These are phyloP conservation scores for Haematococcus lacustris DNA, from an alignment of 139 green algal species.

Conservation along the genomic window DNA sequence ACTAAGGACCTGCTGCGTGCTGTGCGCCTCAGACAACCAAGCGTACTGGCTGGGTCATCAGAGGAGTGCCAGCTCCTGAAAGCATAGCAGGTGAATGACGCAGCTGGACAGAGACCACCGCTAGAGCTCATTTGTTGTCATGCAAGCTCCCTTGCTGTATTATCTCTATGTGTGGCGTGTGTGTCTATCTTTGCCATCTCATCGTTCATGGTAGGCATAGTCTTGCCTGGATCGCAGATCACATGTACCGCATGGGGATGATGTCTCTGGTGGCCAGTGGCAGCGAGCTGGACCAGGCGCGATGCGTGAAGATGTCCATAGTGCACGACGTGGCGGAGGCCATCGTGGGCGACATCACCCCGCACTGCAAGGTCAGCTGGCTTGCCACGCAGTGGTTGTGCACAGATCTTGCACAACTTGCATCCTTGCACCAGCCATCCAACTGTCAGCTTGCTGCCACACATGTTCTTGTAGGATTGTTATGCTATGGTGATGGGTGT, in stretches of 20 bases:
- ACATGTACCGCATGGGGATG: constrained; percentile 83
- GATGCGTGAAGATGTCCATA: constrained; percentile 62
- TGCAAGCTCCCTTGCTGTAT: background rate
- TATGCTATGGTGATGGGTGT: too few species aligned
- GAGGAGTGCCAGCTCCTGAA: constrained; percentile 66
- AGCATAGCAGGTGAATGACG: constrained; percentile 65
- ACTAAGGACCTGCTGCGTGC: background rate
- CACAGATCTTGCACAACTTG: too few species aligned
- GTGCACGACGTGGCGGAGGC: constrained; percentile 91
- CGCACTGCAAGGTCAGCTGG: constrained; percentile 45
- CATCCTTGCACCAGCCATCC: too few species aligned
- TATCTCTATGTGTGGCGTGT: background rate
- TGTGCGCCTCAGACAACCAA: constrained; percentile 59
- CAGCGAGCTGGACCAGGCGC: constrained; percentile 37
- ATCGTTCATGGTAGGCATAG: too few species aligned
- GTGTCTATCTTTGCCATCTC: background rate
- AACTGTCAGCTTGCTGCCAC: too few species aligned
- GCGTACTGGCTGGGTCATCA: constrained; percentile 81
- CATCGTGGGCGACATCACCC: constrained; percentile 92
- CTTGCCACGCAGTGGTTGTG: too few species aligned
- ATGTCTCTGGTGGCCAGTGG: constrained; percentile 71
- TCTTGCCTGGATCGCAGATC: constrained; percentile 4
- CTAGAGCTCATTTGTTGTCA: background rate
- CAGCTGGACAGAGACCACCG: background rate
- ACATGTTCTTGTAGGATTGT: too few species aligned